These are phyloP conservation scores for Pittosporum tobira DNA, from an alignment of 129 eudicot species.

Conservation along the genomic window DNA sequence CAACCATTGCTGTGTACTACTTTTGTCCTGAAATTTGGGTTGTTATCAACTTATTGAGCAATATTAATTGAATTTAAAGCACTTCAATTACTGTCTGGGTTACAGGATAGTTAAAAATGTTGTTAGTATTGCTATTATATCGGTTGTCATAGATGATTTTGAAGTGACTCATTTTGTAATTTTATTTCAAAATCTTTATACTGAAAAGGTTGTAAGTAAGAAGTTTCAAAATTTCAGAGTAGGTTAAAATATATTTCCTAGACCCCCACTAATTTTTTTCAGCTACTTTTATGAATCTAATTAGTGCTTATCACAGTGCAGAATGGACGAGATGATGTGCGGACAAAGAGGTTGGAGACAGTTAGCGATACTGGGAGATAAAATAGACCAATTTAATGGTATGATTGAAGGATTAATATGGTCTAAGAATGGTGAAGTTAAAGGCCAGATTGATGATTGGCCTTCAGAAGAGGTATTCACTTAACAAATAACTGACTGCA, in stretches of 20 bases:
- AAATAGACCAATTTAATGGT: conserved; percentile 35
- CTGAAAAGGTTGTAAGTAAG: neutral
- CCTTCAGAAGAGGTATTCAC: conserved; percentile 48
- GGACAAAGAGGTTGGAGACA: conserved; percentile 68
- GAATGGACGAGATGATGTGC: conserved; percentile 94
- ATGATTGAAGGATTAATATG: conserved; percentile 40
- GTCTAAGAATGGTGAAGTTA: conserved; percentile 30
- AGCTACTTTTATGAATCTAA: conserved; percentile 8
- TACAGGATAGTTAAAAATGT: neutral
- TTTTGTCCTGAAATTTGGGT: neutral
- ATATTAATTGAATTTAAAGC: neutral
- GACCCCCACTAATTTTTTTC: conserved; percentile 8
- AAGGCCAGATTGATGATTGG: conserved; percentile 37
- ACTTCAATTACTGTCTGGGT: neutral
- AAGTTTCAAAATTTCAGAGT: neutral
- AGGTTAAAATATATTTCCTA: neutral
- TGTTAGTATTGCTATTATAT: neutral
- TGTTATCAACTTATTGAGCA: neutral
- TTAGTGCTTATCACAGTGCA: conserved; percentile 24
- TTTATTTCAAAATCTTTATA: neutral
- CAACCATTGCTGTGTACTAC: neutral
- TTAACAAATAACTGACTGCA: neutral
- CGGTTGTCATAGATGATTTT: neutral
- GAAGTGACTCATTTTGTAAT: neutral
- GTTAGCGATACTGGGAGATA: conserved; percentile 42